Evolutionary conservation across 768 basidiomycete genomes (phyloP), one percentile per base, ranked within the genome.

Genomic region (Pleurotus eryngii): DNA sequence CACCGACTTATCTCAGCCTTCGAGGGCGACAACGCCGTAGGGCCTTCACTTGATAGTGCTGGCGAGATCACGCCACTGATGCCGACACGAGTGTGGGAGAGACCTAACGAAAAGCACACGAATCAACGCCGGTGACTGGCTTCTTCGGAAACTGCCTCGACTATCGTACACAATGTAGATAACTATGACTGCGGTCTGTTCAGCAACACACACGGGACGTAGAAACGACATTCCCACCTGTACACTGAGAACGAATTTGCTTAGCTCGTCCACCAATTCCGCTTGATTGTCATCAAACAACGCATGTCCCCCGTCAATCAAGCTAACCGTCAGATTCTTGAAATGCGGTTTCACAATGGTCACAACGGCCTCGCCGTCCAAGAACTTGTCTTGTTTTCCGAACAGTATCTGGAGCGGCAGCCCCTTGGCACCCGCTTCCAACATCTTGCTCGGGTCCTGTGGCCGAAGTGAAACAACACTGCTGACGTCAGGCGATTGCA

Each of bases 231-330:
- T 17, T n/a, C 54, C 8, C 18, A 55, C 54, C 54, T 55, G 54
- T 17, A 61, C 59, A 24, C 56, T 49, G 12, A 20, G 17, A 2
- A 50, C 42, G 37, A 60, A 60, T 45, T 45, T 40, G 11, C 20
- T 54, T n/a, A 60, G 24, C 18, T 27, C 46, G 47, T 57, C 49
- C 9, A 69, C 60, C 46, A 70, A 61, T 35, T 70, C 69, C 11
- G 66, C 61, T 48, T 60, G 60, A 39, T 67, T 59, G 43, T 74
- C 73, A 38, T 71, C 64, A 54, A 72, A 72, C 17, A 69, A 42
- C 0, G 68, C 65, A 51, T 76, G 75, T n/a, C 69, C 63, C 26
- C 69, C 69, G 6, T 50, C 30, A 15, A 50, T 20, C 14, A 50
- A 35, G 22, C 55, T 46, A 20, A 56, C 43, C 15, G 55, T 46